These are phyloP conservation scores for Vitis rotundifolia DNA, from an alignment of 164 flowering plant genomes.

Conservation along the genomic window DNA sequence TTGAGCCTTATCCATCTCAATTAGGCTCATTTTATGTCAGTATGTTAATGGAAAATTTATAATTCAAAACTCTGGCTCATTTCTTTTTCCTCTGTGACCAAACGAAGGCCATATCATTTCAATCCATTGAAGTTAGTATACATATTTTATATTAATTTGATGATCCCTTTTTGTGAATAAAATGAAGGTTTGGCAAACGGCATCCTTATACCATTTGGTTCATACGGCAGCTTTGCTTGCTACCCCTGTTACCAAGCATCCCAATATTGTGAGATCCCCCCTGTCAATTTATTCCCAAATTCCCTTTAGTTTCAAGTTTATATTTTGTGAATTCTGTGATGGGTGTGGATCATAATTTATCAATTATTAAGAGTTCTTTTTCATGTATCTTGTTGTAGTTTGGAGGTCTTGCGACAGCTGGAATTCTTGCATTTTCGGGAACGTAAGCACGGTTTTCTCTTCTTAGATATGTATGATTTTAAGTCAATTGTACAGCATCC, in stretches of 20 bases:
- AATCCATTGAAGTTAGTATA: no score
- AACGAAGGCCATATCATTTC: no score
- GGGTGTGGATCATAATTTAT: slow-evolving; percentile 2
- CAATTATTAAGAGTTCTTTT: not conserved
- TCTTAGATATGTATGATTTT: not conserved
- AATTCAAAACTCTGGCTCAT: not conserved
- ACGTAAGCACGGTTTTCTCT: slow-evolving; percentile 58
- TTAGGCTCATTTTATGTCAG: no score
- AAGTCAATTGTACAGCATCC: no score
- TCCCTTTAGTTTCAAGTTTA: not conserved
- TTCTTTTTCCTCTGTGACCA: not conserved
- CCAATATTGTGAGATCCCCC: slow-evolving; percentile 57
- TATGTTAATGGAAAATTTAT: no score
- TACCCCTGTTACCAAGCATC: slow-evolving; percentile 74
- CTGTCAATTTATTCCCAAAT: no score
- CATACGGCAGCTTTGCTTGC: slow-evolving; percentile 90
- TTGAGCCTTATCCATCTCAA: not conserved
- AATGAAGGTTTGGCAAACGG: slow-evolving; percentile 89
- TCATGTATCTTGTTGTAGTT: slow-evolving; percentile 52
- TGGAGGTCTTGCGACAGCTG: slow-evolving; percentile 84
- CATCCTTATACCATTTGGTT: slow-evolving; percentile 87
- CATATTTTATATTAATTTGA: no score
- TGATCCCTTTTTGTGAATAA: not conserved
- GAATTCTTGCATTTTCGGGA: slow-evolving; percentile 88
- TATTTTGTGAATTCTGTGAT: not conserved